Base-by-base conservation (phyloP, 768 basidiomycete species). In the Trichaptum fuscoviolaceum region DNA sequence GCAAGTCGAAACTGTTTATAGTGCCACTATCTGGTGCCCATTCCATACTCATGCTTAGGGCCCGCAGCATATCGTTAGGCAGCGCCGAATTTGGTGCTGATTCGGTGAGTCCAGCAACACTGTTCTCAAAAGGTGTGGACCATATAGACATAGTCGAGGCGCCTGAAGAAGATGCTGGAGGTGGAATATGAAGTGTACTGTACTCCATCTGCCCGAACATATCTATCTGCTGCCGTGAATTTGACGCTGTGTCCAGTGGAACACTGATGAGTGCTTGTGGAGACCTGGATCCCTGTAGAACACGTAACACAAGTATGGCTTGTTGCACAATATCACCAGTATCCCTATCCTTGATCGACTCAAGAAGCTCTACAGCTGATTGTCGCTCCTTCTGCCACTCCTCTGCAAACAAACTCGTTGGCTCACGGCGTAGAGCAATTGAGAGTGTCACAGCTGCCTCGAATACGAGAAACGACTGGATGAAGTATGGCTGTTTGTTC, bases 401-500 rank as follows among this genome's bases (percentile, higher is more conserved):
- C 1, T 66, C 76, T 60, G 62, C 65, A 23, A 7, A 24, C 35
- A 58, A 34, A 27, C 78, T 75, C 71, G 77, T 78, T 57, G 80
- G 78, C 58, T 74, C 74, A 64, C 80, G 79, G 18, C 80, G 73
- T 63, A 81, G 69, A 15, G 77, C 79, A 25, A 80, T 79, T 36
- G 80, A 74, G 24, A 84, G 77, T 66, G 80, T 80, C 64, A 85
- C 78, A 18, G 80, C 77, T 30, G 80, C 82, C 70, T 84, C 83
- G 68, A 83, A 81, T 12, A 83, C 66, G 62, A 73, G 72, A 69
- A 73, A 74, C 24, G 70, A 25, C 61, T 70, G 69, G 24, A 69
- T 68, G 65, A 70, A 71, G 6, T 65, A 60, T 26, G 61, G 68
- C 74, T 61, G 59, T 15, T 20, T 12, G 69, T 65, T 71, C 67